Conservation (phyloP, 352 stramenopile genomes). For the Phytophthora kernoviae region DNA sequence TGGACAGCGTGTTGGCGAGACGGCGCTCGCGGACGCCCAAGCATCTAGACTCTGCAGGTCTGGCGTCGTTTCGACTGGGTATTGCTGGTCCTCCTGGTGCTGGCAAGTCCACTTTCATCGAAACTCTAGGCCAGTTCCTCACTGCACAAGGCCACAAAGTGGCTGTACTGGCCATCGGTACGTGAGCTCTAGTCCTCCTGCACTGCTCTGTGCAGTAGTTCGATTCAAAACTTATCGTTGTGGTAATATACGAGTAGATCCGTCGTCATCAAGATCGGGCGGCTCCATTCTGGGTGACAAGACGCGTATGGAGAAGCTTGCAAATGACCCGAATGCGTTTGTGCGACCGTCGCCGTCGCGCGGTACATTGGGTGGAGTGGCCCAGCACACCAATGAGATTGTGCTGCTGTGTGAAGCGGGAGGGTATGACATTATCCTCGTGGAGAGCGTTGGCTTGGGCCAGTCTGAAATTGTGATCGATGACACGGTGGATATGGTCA, state of each 20-base stretch:
- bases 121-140: slow-evolving; percentile 92
- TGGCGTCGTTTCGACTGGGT: slow-evolving; percentile 86
- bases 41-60: slow-evolving; percentile 20
- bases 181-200: neutral
- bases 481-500: slow-evolving; percentile 96
- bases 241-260: slow-evolving; percentile 65
- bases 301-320: slow-evolving; percentile 96
- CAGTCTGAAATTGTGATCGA: slow-evolving; percentile 98
- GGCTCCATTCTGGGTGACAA: slow-evolving; percentile 98
- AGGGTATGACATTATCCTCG: slow-evolving; percentile 95
- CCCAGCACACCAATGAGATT: slow-evolving; percentile 90
- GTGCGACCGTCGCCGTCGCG: slow-evolving; percentile 92
- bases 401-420: slow-evolving; percentile 94
- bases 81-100: slow-evolving; percentile 93
- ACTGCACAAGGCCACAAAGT: slow-evolving; percentile 86
- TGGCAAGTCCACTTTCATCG: slow-evolving; percentile 98
- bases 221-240: neutral
- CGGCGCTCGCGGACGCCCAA: slow-evolving; percentile 44
- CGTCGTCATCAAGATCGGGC: slow-evolving; percentile 93
- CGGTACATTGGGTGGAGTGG: slow-evolving; percentile 78
- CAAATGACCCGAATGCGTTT: slow-evolving; percentile 91
- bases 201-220: neutral
- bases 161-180: slow-evolving; percentile 93
- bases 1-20: slow-evolving; percentile 82
- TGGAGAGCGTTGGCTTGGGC: slow-evolving; percentile 98